Base-by-base conservation (phyloP, 352 stramenopile genomes). In the Phytophthora vignae region DNA sequence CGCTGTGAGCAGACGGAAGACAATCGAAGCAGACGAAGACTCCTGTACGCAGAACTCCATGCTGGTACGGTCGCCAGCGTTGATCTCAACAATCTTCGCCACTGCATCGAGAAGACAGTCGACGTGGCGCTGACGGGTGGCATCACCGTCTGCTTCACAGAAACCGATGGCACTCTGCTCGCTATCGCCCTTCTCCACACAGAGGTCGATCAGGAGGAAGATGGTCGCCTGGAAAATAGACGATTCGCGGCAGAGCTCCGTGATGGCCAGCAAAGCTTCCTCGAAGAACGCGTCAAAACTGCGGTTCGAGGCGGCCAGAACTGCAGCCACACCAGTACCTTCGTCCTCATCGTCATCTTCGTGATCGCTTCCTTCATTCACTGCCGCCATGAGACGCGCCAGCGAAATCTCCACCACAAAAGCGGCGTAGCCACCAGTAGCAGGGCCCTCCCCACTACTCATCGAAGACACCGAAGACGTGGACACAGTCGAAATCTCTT, bases 151-250 rank as follows among this genome's bases (percentile, higher is more conserved):
- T 48, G 63, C 67, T 33, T 79, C 76, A 42, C 71, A 77, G 74
- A 91, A 81, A 75, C 72, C 29, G 29, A 81, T 59, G 15, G 61
- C 50, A 55, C 38, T 15, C 29, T 76, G 21, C 63, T 64, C 46
- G 64, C 68, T 57, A 53, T 48, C 56, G 46, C 56, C 46, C 42
- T 68, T 76, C 49, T 77, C 65, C 49, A 90, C 62, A 49, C 84
- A 92, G 6, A 91, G 50, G 54, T 91, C 77, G 12, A 92, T 85
- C 42, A 95, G 84, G 4, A 85, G 83, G 58, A 89, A 81, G n/a
- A 93, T 87, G 5, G 88, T 92, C 17, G 87, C 78, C 44, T 92
- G 79, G 72, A 95, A 96, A 69, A 96, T 94, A 21, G 85, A 87
- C 6, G 83, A 74, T 54, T 94, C 83, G 17, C 78, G 78, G 31